Percentiles rank a stretch among this genome's conserved stretches.
phyloP scores from a whole-genome alignment of 192 early-diverging fungal species.

The Entophlyctis luteolus region DNA sequence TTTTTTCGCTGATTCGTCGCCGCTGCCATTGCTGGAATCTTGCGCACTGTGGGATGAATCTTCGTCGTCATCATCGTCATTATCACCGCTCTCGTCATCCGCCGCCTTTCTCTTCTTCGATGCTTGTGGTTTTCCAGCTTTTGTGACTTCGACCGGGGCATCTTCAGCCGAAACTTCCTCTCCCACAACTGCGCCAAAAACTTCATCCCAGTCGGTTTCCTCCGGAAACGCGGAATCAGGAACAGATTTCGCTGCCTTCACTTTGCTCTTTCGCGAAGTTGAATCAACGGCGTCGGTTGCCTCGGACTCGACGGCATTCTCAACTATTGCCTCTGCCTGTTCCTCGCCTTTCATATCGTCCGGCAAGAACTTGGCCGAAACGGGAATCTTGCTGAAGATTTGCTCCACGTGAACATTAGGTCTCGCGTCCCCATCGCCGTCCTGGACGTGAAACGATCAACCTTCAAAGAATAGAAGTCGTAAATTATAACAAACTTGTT shows the following conservation, averaged over 20 bases:
- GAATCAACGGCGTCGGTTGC: conserved; percentile 41
- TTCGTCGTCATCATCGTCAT: conserved; percentile 16
- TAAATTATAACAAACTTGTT: too few species aligned
- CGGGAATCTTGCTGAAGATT: conserved; percentile 86
- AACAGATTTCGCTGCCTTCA: background rate
- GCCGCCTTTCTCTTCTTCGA: conserved; percentile 34
- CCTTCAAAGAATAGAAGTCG: too few species aligned
- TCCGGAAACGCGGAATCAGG: conserved; percentile 36
- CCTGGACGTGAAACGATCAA: too few species aligned
- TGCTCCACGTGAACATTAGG: conserved; percentile 68
- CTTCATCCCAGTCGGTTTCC: conserved; percentile 78
- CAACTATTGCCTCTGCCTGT: conserved; percentile 35
- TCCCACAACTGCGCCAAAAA: conserved; percentile 77
- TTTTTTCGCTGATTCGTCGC: background rate
- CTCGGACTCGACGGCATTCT: conserved; percentile 20
- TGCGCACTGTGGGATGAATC: conserved; percentile 3
- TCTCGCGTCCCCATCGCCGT: too few species aligned
- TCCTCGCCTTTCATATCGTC: conserved; percentile 75
- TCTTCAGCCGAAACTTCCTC: conserved; percentile 47
- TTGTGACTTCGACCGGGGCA: conserved; percentile 19
- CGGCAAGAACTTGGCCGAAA: conserved; percentile 75
- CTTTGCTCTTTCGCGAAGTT: conserved; percentile 11
- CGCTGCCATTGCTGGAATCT: background rate
- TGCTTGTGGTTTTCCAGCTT: conserved; percentile 9
- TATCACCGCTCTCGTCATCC: conserved; percentile 13